Evolutionary conservation across 2,329 filamentous ascomycete genomes (phyloP), one percentile per base, ranked within the genome.

Genomic region (Aspergillus aculeatinus): DNA sequence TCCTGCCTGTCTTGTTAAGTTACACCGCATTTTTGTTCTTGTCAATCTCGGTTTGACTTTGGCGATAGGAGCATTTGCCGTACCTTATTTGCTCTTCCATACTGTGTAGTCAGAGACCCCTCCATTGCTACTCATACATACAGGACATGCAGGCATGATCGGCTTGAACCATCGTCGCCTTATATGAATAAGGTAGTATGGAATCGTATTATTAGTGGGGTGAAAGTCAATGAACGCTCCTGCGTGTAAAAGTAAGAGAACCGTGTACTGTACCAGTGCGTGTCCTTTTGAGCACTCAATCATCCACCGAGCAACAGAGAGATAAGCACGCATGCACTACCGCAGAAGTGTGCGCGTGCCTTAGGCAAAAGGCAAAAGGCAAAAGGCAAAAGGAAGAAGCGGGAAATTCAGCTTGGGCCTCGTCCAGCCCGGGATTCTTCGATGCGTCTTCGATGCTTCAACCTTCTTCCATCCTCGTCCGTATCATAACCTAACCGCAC

Each of bases 381-480:
- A 29, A 9, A 29, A 29, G 27, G 27, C 27, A 29, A 29, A 29
- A 29, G 27, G 27, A 12, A 12, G 33, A 44, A 27, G 35, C 14
- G 33, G 23, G 51, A 44, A 23, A 9, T 31, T 59, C 42, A 63
- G 48, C 60, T 29, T 62, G 60, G 63, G 65, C 65, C 63, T 61
- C 65, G 52, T 54, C 42, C 57, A 60, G 42, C 51, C 39, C 27
- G 27, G 27, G 55, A 60, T 65, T 54, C 64, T 72, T 72, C 68
- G 67, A 70, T 71, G 69, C 70, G 63, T 69, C 68, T 72, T 72
- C 70, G 64, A 68, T 71, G 63, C 68, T 66, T 63, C 55, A 55
- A 58, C 58, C 51, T 50, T 56, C 49, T 60, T 57, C 51, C 29
- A 51, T 35, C 50, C 51, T 27, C 51, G 39, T 33, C 52, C 27